Evolutionary conservation across 768 basidiomycete species (phyloP), one percentile per base, ranked within the genome.

Genomic region (Hirschioporus abietinus): DNA sequence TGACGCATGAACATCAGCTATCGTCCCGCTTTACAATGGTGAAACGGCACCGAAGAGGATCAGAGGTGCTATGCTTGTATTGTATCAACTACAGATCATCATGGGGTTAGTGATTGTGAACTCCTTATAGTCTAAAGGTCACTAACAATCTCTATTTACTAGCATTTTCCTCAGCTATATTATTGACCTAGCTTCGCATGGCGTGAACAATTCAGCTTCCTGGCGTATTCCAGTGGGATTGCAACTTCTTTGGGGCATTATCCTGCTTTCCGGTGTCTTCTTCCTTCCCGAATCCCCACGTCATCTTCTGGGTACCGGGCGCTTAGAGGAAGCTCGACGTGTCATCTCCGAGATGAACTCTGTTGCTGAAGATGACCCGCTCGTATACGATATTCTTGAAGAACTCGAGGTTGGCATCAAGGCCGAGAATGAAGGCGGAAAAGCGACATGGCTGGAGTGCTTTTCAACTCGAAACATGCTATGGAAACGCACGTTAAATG

Each of bases 241-340:
- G 7, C 91, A 93, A 71, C 78, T 92, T 70, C 71, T 86, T 18
- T 88, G 88, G 86, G 91, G 90, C 42, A 70, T 88, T 2, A 80
- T 88, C 60, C 76, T 92, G 26, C 81, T 90, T 25, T 85, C 85
- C 23, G 88, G 90, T 17, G 85, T 91, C 63, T 84, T 91, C 75
- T 89, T 89, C 81, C 78, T 92, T 1, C 90, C 91, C 1, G 91
- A 92, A 72, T 91, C 89, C 3, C 91, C 91, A 86, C 89, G 90
- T 72, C 88, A 90, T 69, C 80, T 91, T n/a, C 79, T 92, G 15
- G 89, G 88, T 26, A 82, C 75, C 7, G 83, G 83, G 0, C 80
- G 79, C 68, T 73, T 75, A 3, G 81, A 77, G 6, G 83, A 88
- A 70, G 91, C 91, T 1, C 82, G 84, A 17, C 72, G 69, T 17